phyloP scores from a whole-genome alignment of 805 yeast species.

The Jamesozyma piceae region DNA sequence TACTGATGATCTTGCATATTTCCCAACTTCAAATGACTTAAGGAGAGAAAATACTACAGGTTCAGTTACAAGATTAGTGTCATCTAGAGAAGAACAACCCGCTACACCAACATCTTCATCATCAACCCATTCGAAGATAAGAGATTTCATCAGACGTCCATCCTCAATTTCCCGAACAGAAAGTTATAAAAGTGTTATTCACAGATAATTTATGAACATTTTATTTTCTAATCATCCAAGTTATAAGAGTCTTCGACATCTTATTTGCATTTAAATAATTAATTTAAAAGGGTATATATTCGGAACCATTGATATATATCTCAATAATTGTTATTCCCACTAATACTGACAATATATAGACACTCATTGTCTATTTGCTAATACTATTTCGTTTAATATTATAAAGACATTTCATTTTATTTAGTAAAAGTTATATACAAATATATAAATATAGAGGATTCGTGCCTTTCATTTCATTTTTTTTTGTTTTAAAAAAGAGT shows the following conservation, averaged over 20 bases:
- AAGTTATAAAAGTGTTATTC: background rate
- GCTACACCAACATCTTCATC: background rate
- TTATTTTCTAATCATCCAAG: no score
- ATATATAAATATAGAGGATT: background rate
- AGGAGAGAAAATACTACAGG: conserved; percentile 15
- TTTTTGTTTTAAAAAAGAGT: background rate
- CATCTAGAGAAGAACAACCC: background rate
- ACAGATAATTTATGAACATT: no score
- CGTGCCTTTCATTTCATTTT: no score
- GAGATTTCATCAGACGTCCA: background rate
- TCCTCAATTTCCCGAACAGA: background rate
- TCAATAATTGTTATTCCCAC: no score
- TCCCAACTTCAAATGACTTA: conserved; percentile 10
- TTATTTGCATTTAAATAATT: no score
- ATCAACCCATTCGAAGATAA: background rate
- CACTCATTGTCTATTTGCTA: no score
- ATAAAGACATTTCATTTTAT: background rate
- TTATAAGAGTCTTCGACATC: no score
- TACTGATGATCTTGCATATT: conserved; percentile 8
- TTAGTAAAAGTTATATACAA: background rate
- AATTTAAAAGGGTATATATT: no score
- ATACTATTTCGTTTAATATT: no score
- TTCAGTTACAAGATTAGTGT: conserved; percentile 12
- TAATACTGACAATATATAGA: no score
- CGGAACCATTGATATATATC: no score